phyloP scores from a whole-genome alignment of 2,329 filamentous ascomycete species.

The Beauveria rudraprayagi region DNA sequence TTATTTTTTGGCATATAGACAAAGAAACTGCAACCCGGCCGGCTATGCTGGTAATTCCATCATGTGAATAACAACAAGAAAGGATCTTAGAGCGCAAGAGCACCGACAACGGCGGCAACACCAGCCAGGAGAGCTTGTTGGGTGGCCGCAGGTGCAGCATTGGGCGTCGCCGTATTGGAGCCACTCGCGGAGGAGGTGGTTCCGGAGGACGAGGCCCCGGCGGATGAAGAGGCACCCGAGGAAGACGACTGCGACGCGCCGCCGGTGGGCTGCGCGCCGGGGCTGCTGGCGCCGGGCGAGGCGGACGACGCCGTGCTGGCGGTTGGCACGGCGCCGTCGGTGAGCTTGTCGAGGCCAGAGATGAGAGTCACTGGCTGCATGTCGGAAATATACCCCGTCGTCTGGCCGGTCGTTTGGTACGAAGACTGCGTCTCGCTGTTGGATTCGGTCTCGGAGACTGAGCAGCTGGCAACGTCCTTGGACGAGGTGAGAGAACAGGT shows the following conservation, averaged over 20 bases:
- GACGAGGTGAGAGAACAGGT: conserved; percentile 20
- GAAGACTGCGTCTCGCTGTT: neutral
- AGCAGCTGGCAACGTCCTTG: conserved; percentile 20
- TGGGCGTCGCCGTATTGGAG: conserved; percentile 17
- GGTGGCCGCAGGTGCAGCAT: conserved; percentile 25
- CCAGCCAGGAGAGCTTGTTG: conserved; percentile 29
- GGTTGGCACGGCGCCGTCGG: neutral
- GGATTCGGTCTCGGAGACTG: neutral
- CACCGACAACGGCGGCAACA: conserved; percentile 26
- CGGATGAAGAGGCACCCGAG: conserved; percentile 4
- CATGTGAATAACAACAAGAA: neutral
- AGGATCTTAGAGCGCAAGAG: conserved; percentile 24
- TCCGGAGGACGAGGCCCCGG: conserved; percentile 12
- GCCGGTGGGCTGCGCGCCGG: conserved; percentile 7
- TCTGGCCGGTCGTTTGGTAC: conserved; percentile 3
- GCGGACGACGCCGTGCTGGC: conserved; percentile 13
- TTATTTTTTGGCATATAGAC: neutral
- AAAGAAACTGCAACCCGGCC: neutral
- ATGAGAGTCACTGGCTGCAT: conserved; percentile 29
- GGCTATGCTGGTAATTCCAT: neutral
- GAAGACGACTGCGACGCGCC: conserved; percentile 10
- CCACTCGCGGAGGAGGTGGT: conserved; percentile 13
- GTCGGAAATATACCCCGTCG: conserved; percentile 16
- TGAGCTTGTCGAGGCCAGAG: conserved; percentile 29
- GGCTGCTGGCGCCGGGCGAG: neutral